Evolutionary conservation across 2,329 filamentous ascomycete species (phyloP).

Genomic region (Penicillium sp.): DNA sequence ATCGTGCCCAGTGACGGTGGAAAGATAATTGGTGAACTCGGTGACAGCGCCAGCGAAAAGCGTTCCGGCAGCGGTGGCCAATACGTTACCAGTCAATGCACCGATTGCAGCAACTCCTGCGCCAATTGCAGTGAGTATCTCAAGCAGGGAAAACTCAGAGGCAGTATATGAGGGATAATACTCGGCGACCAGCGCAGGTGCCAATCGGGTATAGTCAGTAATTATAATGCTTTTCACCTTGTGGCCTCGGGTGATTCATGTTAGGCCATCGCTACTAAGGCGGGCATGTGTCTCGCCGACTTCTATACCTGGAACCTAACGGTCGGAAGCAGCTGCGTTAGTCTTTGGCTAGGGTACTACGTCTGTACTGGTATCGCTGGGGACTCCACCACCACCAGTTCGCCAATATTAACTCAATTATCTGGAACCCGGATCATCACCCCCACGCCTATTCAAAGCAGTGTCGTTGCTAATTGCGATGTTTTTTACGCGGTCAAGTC

Average conservation of each 20-base stretch:
- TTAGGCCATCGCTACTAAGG: constrained; percentile 1
- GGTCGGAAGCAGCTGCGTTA: constrained; percentile 12
- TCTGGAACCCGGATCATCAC: background rate
- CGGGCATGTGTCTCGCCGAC: constrained; percentile 1
- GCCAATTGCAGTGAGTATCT: background rate
- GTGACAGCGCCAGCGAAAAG: background rate
- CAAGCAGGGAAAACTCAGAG: background rate
- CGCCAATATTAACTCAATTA: no score
- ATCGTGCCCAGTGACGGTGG: background rate
- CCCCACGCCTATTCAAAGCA: background rate
- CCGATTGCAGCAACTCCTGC: background rate
- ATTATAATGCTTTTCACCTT: background rate
- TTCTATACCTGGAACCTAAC: constrained; percentile 25
- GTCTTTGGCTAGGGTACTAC: constrained; percentile 16
- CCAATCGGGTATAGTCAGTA: background rate
- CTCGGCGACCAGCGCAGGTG: background rate
- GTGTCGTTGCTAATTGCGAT: background rate
- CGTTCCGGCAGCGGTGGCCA: background rate
- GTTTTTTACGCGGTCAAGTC: background rate
- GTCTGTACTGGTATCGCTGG: constrained; percentile 1
- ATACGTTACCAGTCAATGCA: background rate
- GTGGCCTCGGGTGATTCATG: constrained; percentile 3
- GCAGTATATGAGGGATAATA: background rate
- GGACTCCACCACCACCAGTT: no score
- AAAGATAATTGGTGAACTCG: background rate